These are phyloP conservation scores for Moricandia moricandioides DNA, from an alignment of 345 rosid genomes.

Conservation along the genomic window DNA sequence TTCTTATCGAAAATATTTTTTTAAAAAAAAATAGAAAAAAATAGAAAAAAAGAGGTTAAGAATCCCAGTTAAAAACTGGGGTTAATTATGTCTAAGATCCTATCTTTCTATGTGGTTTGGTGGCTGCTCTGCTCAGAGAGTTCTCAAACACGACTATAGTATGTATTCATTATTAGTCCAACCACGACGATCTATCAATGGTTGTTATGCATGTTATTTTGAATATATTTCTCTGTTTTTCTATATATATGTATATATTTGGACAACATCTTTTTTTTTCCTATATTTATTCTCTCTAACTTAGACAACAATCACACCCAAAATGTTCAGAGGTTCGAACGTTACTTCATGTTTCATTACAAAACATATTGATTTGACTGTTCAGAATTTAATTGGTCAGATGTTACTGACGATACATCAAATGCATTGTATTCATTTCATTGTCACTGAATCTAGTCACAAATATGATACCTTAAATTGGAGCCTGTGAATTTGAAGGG, in stretches of 20 bases:
- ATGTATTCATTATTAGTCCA: background rate
- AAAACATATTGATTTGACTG: background rate
- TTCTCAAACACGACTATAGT: constrained; percentile 12
- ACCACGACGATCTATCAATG: background rate
- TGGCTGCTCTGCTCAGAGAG: constrained; percentile 26
- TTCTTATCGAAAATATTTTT: too few relatives aligned
- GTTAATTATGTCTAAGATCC: too few relatives aligned
- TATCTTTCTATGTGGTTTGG: constrained; percentile 18
- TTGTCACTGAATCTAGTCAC: background rate
- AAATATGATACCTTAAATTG: background rate
- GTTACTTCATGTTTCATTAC: background rate
- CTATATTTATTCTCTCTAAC: background rate
- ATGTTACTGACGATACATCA: background rate
- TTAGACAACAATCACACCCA: background rate
- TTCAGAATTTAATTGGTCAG: background rate
- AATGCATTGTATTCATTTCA: background rate
- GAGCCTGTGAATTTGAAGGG: constrained; percentile 10
- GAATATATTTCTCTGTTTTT: background rate
- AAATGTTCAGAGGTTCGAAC: background rate
- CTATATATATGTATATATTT: too few relatives aligned
- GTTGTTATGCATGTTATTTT: constrained; percentile 1
- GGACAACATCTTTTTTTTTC: too few relatives aligned
- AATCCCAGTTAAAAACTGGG: too few relatives aligned
- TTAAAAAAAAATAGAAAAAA: too few relatives aligned
- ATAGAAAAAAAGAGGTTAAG: too few relatives aligned